Conservation (phyloP, 805 yeast species). For the Wickerhamiella sorbophila region DNA sequence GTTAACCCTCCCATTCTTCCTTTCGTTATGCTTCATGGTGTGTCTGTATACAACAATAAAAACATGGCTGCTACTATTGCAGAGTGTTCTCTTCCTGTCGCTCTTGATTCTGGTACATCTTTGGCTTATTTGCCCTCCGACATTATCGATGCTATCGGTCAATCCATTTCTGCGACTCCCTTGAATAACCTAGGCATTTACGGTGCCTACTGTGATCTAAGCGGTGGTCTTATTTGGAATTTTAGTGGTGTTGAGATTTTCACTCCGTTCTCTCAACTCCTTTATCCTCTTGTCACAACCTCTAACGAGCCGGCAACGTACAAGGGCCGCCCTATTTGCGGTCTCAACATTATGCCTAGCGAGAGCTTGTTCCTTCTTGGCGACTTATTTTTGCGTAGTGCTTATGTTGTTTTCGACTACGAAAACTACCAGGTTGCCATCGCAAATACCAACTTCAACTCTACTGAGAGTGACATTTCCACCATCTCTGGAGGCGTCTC, state of each 20-base stretch:
- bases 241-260: constrained; percentile 10
- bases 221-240: constrained; percentile 7
- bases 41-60: neutral
- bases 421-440: constrained; percentile 43
- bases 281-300: neutral
- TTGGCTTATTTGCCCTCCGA: constrained; percentile 4
- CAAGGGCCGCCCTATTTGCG: neutral
- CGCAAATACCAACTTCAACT: constrained; percentile 33
- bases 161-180: constrained; percentile 28
- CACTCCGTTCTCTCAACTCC: constrained; percentile 5
- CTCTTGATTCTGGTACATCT: constrained; percentile 11
- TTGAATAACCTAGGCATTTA: constrained; percentile 26
- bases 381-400: constrained; percentile 48
- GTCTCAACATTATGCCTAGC: neutral
- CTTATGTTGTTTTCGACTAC: constrained; percentile 60
- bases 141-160: constrained; percentile 11
- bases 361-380: constrained; percentile 36
- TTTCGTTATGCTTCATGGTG: constrained; percentile 8
- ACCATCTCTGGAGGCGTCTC: constrained; percentile 13
- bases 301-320: neutral
- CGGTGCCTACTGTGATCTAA: constrained; percentile 5
- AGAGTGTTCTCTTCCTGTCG: constrained; percentile 6
- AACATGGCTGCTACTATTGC: neutral
- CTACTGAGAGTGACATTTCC: constrained; percentile 16
- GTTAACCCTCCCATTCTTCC: neutral